A percentile compares a stretch with the other conserved stretches of the same genome.
phyloP scores from a whole-genome alignment of 2,329 filamentous ascomycete species.

The Phaeophleospora eucalypticola region DNA sequence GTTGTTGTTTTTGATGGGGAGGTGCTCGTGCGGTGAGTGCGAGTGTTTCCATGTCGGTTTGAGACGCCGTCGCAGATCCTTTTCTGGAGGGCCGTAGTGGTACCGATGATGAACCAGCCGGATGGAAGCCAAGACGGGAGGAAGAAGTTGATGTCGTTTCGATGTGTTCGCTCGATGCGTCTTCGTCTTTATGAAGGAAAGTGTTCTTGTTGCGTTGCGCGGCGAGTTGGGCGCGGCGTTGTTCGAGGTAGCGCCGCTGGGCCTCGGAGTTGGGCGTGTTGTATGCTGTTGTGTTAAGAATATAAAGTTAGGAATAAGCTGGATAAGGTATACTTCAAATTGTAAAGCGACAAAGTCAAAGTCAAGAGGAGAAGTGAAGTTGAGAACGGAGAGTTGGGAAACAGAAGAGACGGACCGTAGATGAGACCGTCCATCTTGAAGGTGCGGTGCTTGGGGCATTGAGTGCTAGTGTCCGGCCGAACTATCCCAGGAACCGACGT shows the following conservation, averaged over 20 bases:
- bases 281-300: constrained; percentile 21
- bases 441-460: background rate
- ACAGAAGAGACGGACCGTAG: background rate
- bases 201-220: constrained; percentile 7
- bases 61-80: background rate
- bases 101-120: constrained; percentile 2
- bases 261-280: constrained; percentile 19
- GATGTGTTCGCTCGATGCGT: background rate
- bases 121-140: background rate
- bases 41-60: constrained; percentile 6
- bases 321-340: no score
- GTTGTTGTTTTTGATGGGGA: background rate
- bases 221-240: constrained; percentile 13
- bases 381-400: background rate
- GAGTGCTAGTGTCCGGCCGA: background rate
- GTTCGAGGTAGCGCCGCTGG: constrained; percentile 16
- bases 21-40: background rate
- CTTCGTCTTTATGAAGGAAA: no score
- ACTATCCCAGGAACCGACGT: background rate
- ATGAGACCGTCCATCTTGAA: constrained; percentile 6
- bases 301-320: no score
- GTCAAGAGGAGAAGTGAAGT: background rate
- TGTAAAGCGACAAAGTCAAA: no score
- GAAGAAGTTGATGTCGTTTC: background rate
- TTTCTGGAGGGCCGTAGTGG: constrained; percentile 7